Base-by-base conservation (phyloP, 176 grass and related monocot genomes). In the Carex littledalei region DNA sequence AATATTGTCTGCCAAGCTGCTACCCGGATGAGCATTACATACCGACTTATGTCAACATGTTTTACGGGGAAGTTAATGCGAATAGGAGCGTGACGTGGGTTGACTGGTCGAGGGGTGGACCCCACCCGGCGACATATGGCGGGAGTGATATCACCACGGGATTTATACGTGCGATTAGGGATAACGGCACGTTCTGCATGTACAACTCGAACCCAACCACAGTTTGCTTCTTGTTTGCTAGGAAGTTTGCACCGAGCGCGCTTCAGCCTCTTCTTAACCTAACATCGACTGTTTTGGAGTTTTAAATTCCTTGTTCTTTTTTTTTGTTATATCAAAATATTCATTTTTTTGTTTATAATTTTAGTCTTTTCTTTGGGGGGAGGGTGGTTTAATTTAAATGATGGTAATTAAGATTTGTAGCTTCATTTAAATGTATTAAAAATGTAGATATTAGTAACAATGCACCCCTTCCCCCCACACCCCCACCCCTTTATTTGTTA, bases 21-120 rank as follows among this genome's bases (percentile, higher is more conserved):
- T 97, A 93, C 80, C 95, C 95, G 39, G 95, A 97, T 62, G 95
- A 94, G 84, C 95, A 97, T 84, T 98, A 98, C 92, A 86, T 94
- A 49, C 87, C 74, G 37, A 93, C 95, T 83, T 86, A 79, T 54
- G 78, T 93, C 17, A 70, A 54, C 87, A 80, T 94, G 92, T 86
- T 92, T 57, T 91, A 90, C 22, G 88, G 84, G 13, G 78, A 3
- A 2, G 20, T 22, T n/a, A 97, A 90, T 76, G 77, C 92, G 2
- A 97, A 97, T 82, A 89, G 92, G 84, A 94, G 90, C 10, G 82
- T 94, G 47, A 91, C 95, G 5, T 94, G 82, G 87, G 92, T 94
- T 0, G 92, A 98, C 63, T 98, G 95, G 91, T 85, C 83, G 3
- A 73, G 81, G 15, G 88, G 89, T 0, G 89, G 89, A 0, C 57